A percentile compares a stretch with the other conserved stretches of the same genome.
Evolutionary conservation across 2,329 filamentous ascomycete species (phyloP).

Genomic region (Rhynchosporium graminicola): DNA sequence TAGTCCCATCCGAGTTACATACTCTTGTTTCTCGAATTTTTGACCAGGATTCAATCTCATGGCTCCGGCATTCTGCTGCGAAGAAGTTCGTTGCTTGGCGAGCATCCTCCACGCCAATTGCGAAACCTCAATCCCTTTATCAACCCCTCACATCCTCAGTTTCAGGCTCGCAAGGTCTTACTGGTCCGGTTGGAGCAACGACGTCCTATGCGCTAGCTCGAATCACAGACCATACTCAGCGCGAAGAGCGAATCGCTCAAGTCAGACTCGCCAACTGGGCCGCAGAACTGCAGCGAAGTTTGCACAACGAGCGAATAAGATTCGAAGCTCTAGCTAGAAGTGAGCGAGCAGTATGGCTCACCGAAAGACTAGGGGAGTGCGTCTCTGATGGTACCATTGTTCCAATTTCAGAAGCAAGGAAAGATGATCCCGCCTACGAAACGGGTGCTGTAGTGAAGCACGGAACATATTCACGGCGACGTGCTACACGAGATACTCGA

Average conservation of each 20-base stretch:
- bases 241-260: constrained; percentile 62
- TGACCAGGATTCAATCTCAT: constrained; percentile 73
- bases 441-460: constrained; percentile 29
- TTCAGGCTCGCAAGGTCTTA: constrained; percentile 32
- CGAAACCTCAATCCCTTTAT: constrained; percentile 41
- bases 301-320: constrained; percentile 70
- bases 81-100: constrained; percentile 79
- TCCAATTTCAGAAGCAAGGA: constrained; percentile 45
- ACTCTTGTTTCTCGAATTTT: constrained; percentile 74
- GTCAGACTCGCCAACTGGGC: constrained; percentile 83
- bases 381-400: constrained; percentile 65
- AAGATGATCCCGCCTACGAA: constrained; percentile 23
- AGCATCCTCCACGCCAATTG: constrained; percentile 41
- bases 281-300: constrained; percentile 73
- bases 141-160: constrained; percentile 39
- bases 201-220: constrained; percentile 61
- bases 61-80: constrained; percentile 79
- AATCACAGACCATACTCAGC: constrained; percentile 58
- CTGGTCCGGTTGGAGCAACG: constrained; percentile 38
- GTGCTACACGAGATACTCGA: constrained; percentile 17
- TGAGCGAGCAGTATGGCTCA: constrained; percentile 70
- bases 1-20: constrained; percentile 73
- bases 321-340: constrained; percentile 64
- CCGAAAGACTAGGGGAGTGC: constrained; percentile 65
- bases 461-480: constrained; percentile 25